A percentile compares a stretch with the other conserved stretches of the same genome.
These are phyloP conservation scores for Ustilago bromivora DNA, from an alignment of 1,284 basidiomycete genomes.

Conservation along the genomic window DNA sequence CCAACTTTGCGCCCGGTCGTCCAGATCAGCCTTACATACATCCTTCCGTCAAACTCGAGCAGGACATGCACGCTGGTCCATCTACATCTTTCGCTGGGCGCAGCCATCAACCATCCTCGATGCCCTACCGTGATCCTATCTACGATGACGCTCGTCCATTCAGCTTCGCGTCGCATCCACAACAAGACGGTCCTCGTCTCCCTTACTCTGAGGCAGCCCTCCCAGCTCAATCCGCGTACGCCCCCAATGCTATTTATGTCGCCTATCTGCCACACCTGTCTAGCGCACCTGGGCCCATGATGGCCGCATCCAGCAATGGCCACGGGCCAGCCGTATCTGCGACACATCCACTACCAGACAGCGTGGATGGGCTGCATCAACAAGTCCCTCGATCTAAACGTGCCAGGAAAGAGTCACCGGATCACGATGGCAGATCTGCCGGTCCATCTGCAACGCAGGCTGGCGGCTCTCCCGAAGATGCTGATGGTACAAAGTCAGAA, in stretches of 20 bases:
- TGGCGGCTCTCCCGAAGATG: constrained; percentile 17
- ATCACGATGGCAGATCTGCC: constrained; percentile 10
- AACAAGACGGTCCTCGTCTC: constrained; percentile 14
- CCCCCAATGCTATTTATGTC: constrained; percentile 16
- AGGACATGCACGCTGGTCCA: constrained; percentile 19
- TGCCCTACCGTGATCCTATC: constrained; percentile 26
- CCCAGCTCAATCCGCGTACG: constrained; percentile 10
- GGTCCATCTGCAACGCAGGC: not conserved
- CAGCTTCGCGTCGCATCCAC: constrained; percentile 16
- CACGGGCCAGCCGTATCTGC: not conserved
- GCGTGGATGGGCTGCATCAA: constrained; percentile 2
- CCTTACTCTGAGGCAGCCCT: constrained; percentile 15
- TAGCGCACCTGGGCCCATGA: constrained; percentile 5
- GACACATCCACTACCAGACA: constrained; percentile 11
- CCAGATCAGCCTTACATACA: constrained; percentile 18
- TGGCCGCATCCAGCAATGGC: constrained; percentile 17
- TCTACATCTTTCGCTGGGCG: constrained; percentile 19
- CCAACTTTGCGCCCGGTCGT: constrained; percentile 12
- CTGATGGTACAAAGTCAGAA: constrained; percentile 31
- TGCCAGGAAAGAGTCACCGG: constrained; percentile 28
- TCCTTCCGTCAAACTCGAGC: constrained; percentile 20
- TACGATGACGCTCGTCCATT: constrained; percentile 25
- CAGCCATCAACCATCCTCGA: constrained; percentile 14
- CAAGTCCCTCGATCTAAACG: constrained; percentile 22
- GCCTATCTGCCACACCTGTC: constrained; percentile 23